phyloP scores from a whole-genome alignment of 208 protist genomes.

The Leishmania aethiopica region DNA sequence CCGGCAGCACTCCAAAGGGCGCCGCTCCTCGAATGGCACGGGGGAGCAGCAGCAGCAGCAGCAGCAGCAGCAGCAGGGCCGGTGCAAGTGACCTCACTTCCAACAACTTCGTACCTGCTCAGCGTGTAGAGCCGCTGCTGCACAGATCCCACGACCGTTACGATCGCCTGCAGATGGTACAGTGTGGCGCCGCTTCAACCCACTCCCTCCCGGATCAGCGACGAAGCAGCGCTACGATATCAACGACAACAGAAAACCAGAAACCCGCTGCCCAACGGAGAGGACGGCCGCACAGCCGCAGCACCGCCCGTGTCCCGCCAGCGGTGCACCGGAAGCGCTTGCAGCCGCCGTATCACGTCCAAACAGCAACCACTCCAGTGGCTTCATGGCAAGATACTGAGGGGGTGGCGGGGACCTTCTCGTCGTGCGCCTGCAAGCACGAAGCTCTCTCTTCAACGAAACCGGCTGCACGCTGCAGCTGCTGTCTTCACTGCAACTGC shows the following conservation, averaged over 20 bases:
- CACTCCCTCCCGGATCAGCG: background rate
- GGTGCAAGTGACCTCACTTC: background rate
- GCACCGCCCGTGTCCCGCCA: background rate
- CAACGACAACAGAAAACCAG: background rate
- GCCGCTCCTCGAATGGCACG: background rate
- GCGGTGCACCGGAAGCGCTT: background rate
- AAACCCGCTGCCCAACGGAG: background rate
- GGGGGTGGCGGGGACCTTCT: slow-evolving; percentile 38
- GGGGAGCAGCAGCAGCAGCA: slow-evolving; percentile 3
- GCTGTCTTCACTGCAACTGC: background rate
- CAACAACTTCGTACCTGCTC: background rate
- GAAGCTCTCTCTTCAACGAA: slow-evolving; percentile 48
- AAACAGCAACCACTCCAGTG: background rate
- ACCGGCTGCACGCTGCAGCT: slow-evolving; percentile 49
- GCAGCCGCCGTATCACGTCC: background rate
- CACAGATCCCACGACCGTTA: background rate
- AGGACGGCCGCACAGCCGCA: background rate
- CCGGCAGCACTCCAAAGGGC: background rate
- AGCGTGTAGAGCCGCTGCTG: background rate
- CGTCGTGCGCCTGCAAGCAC: slow-evolving; percentile 60
- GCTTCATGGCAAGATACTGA: background rate
- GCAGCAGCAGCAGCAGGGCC: background rate
- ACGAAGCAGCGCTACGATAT: background rate
- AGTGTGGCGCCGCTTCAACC: background rate
- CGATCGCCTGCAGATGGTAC: background rate